Evolutionary conservation across 106 monocot species (phyloP).

Genomic region (Posidonia australis): DNA sequence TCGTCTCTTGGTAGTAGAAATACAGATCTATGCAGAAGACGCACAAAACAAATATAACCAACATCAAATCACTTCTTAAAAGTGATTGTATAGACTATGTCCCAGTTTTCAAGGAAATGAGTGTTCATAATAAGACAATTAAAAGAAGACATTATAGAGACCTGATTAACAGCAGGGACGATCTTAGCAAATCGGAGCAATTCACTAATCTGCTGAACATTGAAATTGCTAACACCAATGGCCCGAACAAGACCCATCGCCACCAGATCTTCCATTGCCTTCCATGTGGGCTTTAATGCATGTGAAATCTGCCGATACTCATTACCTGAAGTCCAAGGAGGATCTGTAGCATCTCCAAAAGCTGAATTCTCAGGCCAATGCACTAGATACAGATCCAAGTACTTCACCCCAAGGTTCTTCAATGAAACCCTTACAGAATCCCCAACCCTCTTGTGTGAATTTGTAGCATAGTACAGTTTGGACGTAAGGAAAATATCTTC

Average conservation of each 20-base stretch:
- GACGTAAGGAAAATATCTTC: slow-evolving; percentile 88
- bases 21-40: too few relatives aligned
- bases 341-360: slow-evolving; percentile 80
- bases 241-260: slow-evolving; percentile 70
- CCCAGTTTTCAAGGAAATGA: too few relatives aligned
- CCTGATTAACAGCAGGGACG: slow-evolving; percentile 94
- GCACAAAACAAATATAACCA: too few relatives aligned
- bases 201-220: slow-evolving; percentile 58
- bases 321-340: slow-evolving; percentile 54
- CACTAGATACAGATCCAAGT: slow-evolving; percentile 86
- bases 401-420: slow-evolving; percentile 67
- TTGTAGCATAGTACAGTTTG: slow-evolving; percentile 61
- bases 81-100: too few relatives aligned
- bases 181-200: slow-evolving; percentile 76
- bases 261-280: slow-evolving; percentile 71
- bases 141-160: slow-evolving; percentile 7
- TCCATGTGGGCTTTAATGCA: slow-evolving; percentile 72
- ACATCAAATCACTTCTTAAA: too few relatives aligned
- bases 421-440: slow-evolving; percentile 65
- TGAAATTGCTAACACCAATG: slow-evolving; percentile 86
- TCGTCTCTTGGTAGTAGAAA: too few relatives aligned
- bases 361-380: slow-evolving; percentile 78
- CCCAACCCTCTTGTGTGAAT: slow-evolving; percentile 72
- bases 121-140: neutral
- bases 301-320: slow-evolving; percentile 68